phyloP scores from a whole-genome alignment of 2,329 filamentous ascomycete genomes.

The Epichloe scottii region DNA sequence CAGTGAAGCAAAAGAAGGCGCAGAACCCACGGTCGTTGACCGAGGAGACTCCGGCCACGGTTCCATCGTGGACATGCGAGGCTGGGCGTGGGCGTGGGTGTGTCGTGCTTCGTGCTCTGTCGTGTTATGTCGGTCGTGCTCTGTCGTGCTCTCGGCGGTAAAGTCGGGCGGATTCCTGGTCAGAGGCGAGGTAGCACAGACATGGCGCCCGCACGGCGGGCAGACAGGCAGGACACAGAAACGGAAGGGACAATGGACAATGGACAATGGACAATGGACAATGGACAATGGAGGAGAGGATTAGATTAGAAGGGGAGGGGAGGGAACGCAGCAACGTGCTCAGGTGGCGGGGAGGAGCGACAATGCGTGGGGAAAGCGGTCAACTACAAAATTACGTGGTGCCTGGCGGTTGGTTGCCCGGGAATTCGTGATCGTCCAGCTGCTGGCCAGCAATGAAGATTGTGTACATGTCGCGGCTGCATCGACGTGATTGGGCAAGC shows the following conservation, averaged over 20 bases:
- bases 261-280: too few species aligned
- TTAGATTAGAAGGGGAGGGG: too few species aligned
- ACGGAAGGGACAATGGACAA: background rate
- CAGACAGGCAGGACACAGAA: background rate
- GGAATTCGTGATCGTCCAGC: too few species aligned
- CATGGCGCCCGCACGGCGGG: constrained; percentile 5
- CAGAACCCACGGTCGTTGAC: constrained; percentile 10
- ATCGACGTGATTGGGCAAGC: too few species aligned
- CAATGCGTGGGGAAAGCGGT: background rate
- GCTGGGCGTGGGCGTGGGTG: background rate
- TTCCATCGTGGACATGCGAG: constrained; percentile 12
- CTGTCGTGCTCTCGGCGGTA: constrained; percentile 6
- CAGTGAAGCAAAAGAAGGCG: background rate
- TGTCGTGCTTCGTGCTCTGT: background rate
- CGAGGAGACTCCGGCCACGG: constrained; percentile 22
- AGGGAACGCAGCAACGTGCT: background rate
- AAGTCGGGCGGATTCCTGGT: constrained; percentile 5
- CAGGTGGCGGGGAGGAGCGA: background rate
- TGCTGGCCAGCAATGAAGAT: too few species aligned
- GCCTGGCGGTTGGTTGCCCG: too few species aligned
- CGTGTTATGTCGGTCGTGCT: constrained; percentile 2
- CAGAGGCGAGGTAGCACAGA: constrained; percentile 5
- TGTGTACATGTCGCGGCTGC: too few species aligned
- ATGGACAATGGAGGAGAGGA: too few species aligned
- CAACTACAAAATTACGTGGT: too few species aligned